Base-by-base conservation (phyloP, 768 basidiomycete genomes). In the Lenzites betulinus region DNA sequence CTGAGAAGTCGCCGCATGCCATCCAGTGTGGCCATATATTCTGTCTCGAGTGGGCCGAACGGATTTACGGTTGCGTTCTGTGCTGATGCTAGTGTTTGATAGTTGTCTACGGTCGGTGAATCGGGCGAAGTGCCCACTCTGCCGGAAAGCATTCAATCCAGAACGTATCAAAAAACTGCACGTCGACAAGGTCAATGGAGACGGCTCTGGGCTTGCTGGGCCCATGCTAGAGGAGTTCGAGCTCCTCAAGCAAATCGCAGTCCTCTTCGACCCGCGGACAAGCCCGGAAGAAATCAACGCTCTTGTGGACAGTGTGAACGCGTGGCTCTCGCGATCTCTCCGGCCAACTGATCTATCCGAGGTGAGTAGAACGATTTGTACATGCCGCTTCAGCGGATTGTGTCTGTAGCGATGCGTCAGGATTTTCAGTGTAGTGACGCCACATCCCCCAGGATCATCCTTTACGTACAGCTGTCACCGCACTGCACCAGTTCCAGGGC, bases 21-120 rank as follows among this genome's bases (percentile, higher is more conserved):
- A 90, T 92, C 63, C 81, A 85, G 30, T 92, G 90, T 67, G 90
- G 90, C 39, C 88, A 91, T 72, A 81, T 89, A 38, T 90, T 91
- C 76, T 91, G 89, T 70, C 35, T 64, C 25, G 46, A 38, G 59
- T 60, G 47, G 8, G 47, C 36, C 46, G 39, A 28, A 15, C 38
- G 26, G 13, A 23, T 38, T 7, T 13, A n/a, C n/a, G 6, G 30
- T 11, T 11, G 35, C n/a, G 39, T 2, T 13, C 22, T 6, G 8
- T 22, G 35, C 33, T 56, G 25, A 3, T 3, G 48, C 7, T 16
- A 30, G 9, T 12, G 35, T 47, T 28, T 33, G 28, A 22, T 18
- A 55, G 86, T 56, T 89, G 88, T 66, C 77, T 89, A 48, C 73
- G 75, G 56, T 75, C 76, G 18, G 77, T 84, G 62, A 70, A 72